phyloP scores from a whole-genome alignment of 768 basidiomycete species.

The Tricholoma sp. region DNA sequence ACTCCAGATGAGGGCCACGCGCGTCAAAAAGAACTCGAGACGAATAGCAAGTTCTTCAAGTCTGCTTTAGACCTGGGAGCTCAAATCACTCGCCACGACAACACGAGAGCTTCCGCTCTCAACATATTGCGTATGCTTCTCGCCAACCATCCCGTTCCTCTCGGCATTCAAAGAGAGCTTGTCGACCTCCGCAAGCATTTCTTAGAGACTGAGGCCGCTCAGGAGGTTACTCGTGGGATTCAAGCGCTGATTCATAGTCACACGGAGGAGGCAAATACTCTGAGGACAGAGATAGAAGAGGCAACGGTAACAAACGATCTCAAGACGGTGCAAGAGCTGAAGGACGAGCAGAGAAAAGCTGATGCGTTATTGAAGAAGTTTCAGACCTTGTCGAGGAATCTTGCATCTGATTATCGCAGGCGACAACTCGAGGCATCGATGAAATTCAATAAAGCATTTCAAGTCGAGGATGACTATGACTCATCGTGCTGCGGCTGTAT shows the following conservation, averaged over 20 bases:
- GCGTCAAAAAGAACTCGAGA: conserved; percentile 30
- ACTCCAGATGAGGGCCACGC: conserved; percentile 14
- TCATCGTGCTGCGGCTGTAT: not conserved
- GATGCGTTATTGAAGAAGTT: not conserved
- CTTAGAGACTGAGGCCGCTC: not conserved
- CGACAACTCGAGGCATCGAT: not conserved
- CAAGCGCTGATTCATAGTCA: not conserved
- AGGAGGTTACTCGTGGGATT: not conserved
- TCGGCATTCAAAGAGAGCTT: conserved; percentile 13
- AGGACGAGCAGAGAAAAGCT: not conserved
- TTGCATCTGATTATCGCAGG: not conserved
- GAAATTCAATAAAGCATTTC: not conserved
- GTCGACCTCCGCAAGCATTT: conserved; percentile 1
- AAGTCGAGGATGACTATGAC: not conserved
- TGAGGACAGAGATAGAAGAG: not conserved
- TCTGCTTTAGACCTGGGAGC: conserved; percentile 35
- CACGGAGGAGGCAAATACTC: not conserved
- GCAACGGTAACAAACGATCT: not conserved
- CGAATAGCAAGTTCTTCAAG: conserved; percentile 31
- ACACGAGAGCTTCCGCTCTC: conserved; percentile 21
- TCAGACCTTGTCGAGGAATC: not conserved
- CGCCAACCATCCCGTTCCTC: conserved; percentile 4
- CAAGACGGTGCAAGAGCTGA: not conserved
- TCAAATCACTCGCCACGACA: conserved; percentile 25
- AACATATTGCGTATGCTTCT: conserved; percentile 26